These are phyloP conservation scores for Stachybotrys elegans DNA, from an alignment of 2,329 filamentous ascomycete species.

Conservation along the genomic window DNA sequence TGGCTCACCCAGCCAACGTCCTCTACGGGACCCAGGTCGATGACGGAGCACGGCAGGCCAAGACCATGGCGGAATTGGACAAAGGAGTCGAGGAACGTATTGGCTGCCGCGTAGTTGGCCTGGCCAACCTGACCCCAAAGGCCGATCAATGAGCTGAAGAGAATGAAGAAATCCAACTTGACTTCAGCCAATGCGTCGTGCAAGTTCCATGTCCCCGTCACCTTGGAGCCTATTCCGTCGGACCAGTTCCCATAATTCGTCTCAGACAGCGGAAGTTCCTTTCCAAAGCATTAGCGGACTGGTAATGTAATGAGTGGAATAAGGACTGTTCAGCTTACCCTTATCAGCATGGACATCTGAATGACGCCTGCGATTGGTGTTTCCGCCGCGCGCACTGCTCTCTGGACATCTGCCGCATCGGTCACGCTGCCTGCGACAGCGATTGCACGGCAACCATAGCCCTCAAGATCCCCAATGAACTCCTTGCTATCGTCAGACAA, in stretches of 20 bases:
- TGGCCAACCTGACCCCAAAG: not conserved
- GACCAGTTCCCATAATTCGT: constrained; percentile 2
- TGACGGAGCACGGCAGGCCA: constrained; percentile 5
- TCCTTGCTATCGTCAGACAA: not conserved
- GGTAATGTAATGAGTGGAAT: not conserved
- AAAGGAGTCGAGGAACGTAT: constrained; percentile 25
- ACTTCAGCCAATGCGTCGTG: constrained; percentile 7
- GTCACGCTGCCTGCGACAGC: not conserved
- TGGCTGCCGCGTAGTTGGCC: constrained; percentile 24
- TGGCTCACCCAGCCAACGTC: constrained; percentile 4
- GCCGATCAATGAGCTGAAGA: not conserved
- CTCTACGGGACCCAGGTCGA: constrained; percentile 7
- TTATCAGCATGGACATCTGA: not conserved
- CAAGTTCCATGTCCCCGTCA: constrained; percentile 19
- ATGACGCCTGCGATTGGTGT: constrained; percentile 1
- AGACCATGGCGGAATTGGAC: constrained; percentile 10
- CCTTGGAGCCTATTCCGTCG: constrained; percentile 15
- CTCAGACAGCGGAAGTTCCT: not conserved
- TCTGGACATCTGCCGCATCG: not conserved
- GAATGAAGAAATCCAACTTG: constrained; percentile 18
- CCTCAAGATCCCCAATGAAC: not conserved
- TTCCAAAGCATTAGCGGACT: not conserved
- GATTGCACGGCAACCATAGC: not conserved
- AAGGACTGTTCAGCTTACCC: not conserved
- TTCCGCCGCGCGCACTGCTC: not conserved